Percentiles rank a stretch among this genome's conserved stretches.
These are phyloP conservation scores for Penicillium bovifimosum DNA, from an alignment of 495 filamentous ascomycete species.

Conservation along the genomic window DNA sequence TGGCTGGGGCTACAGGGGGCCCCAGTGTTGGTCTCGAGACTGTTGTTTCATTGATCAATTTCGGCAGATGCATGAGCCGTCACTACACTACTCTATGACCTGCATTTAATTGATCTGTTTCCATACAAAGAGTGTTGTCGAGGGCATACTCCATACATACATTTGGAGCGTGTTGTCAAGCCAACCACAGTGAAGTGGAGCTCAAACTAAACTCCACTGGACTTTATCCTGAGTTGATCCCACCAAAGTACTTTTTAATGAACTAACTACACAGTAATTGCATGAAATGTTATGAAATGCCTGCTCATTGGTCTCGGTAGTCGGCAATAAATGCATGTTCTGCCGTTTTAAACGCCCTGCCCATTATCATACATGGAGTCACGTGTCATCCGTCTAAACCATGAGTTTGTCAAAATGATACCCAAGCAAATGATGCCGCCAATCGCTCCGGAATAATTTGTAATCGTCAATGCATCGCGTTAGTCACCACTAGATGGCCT, in stretches of 20 bases:
- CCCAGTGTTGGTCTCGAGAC: neutral
- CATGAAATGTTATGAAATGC: too few species aligned
- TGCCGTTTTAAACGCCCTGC: neutral
- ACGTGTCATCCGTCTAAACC: slow-evolving; percentile 2
- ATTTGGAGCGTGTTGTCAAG: slow-evolving; percentile 9
- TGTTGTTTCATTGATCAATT: neutral
- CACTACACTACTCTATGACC: slow-evolving; percentile 17
- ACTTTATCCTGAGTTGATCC: neutral
- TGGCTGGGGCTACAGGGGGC: slow-evolving; percentile 18
- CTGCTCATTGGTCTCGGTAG: neutral
- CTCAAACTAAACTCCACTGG: neutral
- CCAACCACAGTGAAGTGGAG: slow-evolving; percentile 11
- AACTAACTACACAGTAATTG: too few species aligned
- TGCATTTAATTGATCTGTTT: slow-evolving; percentile 17
- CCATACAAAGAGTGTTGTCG: neutral
- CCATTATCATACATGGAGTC: slow-evolving; percentile 1
- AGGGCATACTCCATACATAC: too few species aligned
- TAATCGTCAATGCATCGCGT: slow-evolving; percentile 6
- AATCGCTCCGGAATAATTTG: neutral
- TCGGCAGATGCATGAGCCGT: slow-evolving; percentile 1
- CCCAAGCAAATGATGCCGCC: neutral
- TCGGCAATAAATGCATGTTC: neutral
- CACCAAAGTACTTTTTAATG: too few species aligned
- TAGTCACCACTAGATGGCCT: slow-evolving; percentile 12
- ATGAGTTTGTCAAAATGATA: neutral